phyloP scores from a whole-genome alignment of 1,284 basidiomycete genomes.

The Microbotryum lychnidis-dioicae region DNA sequence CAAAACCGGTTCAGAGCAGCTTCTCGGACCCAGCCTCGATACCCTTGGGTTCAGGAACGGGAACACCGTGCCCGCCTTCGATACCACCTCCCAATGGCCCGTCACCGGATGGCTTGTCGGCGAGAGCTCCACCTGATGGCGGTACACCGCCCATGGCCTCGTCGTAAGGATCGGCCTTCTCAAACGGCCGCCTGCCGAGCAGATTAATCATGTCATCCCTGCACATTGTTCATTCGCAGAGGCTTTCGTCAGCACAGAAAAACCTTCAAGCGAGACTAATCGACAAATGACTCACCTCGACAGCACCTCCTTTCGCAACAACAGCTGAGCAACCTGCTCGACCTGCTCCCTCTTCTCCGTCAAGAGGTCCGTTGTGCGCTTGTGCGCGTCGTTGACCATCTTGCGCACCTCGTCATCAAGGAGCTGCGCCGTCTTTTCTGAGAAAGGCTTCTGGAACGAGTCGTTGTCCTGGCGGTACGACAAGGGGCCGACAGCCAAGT shows the following conservation, averaged over 20 bases:
- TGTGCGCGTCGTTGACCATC: conserved; percentile 85
- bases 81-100: not conserved
- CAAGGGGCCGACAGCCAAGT: conserved; percentile 84
- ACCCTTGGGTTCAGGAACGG: conserved; percentile 11
- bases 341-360: conserved; percentile 77
- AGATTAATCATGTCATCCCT: conserved; percentile 79
- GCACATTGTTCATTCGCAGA: conserved; percentile 28
- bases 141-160: conserved; percentile 9
- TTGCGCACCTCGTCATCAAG: conserved; percentile 81
- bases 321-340: conserved; percentile 82
- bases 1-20: too few relatives aligned
- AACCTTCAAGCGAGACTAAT: not conserved
- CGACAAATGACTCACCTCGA: conserved; percentile 53
- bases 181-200: conserved; percentile 77
- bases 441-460: conserved; percentile 93
- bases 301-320: conserved; percentile 91
- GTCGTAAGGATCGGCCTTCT: conserved; percentile 28
- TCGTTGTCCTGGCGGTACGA: conserved; percentile 82
- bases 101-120: too few relatives aligned
- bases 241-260: not conserved
- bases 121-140: not conserved
- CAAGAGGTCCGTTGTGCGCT: conserved; percentile 73
- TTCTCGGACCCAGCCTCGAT: conserved; percentile 8
- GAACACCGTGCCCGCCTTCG: conserved; percentile 14
- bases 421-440: conserved; percentile 91